Evolutionary conservation across 176 grass and related monocot species (phyloP).

Genomic region (Poa pratensis): DNA sequence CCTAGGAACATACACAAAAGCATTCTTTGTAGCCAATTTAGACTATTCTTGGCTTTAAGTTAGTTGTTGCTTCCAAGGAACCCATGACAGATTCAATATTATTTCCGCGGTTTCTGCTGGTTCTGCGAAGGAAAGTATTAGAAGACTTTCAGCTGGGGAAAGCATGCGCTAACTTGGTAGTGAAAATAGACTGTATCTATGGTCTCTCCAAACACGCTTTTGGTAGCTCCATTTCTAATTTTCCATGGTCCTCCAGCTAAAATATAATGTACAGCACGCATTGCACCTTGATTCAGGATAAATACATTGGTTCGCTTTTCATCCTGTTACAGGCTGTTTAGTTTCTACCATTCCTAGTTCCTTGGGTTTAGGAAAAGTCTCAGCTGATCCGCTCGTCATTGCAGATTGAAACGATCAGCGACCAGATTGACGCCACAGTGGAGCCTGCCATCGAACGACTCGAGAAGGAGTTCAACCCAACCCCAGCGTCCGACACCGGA

Average conservation of each 20-base stretch:
- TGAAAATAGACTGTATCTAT: not conserved
- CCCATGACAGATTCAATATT: not conserved
- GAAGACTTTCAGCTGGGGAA: slow-evolving; percentile 24
- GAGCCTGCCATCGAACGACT: slow-evolving; percentile 62
- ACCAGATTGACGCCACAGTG: slow-evolving; percentile 40
- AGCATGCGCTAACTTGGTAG: slow-evolving; percentile 2
- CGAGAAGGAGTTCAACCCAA: slow-evolving; percentile 53
- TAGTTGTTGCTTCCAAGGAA: slow-evolving; percentile 47
- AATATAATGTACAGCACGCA: not conserved
- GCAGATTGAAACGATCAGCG: slow-evolving; percentile 57
- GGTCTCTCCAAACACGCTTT: not conserved
- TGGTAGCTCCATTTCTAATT: slow-evolving; percentile 10
- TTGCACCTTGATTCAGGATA: slow-evolving; percentile 14
- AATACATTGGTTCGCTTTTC: not conserved
- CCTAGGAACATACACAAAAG: not conserved
- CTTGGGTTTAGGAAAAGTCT: not conserved
- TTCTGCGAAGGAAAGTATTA: not conserved
- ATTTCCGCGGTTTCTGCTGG: not conserved
- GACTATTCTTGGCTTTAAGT: not conserved
- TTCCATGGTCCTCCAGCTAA: not conserved
- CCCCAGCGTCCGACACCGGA: slow-evolving; percentile 6
- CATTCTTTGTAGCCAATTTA: slow-evolving; percentile 4
- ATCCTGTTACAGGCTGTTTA: not conserved
- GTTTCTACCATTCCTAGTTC: not conserved
- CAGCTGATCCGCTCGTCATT: not conserved